phyloP scores from a whole-genome alignment of 1,139 yeast species.

The Hyphopichia wangnamkhiaoensis region DNA sequence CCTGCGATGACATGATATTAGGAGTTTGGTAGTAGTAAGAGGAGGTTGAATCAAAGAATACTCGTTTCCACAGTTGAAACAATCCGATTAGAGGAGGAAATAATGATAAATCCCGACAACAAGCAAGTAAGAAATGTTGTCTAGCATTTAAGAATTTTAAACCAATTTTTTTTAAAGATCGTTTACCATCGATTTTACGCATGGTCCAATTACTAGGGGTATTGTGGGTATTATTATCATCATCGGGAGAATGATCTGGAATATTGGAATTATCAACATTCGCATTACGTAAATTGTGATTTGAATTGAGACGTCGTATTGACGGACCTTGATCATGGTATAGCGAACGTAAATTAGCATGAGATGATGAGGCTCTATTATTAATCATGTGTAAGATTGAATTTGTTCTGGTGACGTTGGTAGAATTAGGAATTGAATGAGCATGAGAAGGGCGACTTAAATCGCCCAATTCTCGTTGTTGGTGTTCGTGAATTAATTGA shows the following conservation, averaged over 20 bases:
- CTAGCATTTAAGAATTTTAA: slow-evolving; percentile 68
- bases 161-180: slow-evolving; percentile 56
- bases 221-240: background rate
- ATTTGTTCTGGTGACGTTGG: slow-evolving; percentile 15
- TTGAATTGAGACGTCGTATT: slow-evolving; percentile 1
- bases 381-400: slow-evolving; percentile 9
- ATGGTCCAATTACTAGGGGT: too few relatives aligned
- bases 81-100: slow-evolving; percentile 64
- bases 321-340: background rate
- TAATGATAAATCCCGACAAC: slow-evolving; percentile 71
- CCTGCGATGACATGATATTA: too few relatives aligned
- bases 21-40: too few relatives aligned
- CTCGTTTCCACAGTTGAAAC: slow-evolving; percentile 54
- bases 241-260: background rate
- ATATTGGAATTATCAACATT: background rate
- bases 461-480: slow-evolving; percentile 5
- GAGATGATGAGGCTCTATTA: background rate
- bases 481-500: slow-evolving; percentile 33
- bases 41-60: slow-evolving; percentile 19
- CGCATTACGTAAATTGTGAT: background rate
- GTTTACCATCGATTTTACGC: slow-evolving; percentile 11
- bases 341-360: slow-evolving; percentile 1
- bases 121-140: slow-evolving; percentile 73
- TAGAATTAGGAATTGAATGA: slow-evolving; percentile 10
- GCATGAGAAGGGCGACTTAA: background rate